Conservation (phyloP, 176 grass and related monocot species). For the Olyra latifolia region DNA sequence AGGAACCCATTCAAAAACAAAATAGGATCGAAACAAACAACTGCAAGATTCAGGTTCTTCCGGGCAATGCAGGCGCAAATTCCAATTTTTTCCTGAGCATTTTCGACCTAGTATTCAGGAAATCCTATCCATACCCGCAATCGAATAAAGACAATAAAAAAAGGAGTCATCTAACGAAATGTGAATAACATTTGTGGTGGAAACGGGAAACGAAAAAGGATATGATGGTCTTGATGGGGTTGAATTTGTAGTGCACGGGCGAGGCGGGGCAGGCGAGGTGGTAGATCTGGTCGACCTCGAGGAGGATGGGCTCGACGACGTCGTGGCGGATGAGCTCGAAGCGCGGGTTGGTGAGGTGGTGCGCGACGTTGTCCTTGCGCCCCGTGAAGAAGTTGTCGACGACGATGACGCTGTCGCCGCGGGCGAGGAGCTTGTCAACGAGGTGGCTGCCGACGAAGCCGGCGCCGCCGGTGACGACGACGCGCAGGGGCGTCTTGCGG, state of each 20-base stretch:
- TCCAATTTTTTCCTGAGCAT: neutral
- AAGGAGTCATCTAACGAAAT: neutral
- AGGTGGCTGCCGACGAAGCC: constrained; percentile 94
- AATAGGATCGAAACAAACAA: neutral
- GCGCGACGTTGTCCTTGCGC: constrained; percentile 84
- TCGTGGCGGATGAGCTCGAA: constrained; percentile 94
- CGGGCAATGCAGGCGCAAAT: constrained; percentile 10
- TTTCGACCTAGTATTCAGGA: neutral
- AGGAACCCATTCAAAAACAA: constrained; percentile 31
- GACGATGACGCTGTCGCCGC: constrained; percentile 92
- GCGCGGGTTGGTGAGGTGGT: constrained; percentile 75
- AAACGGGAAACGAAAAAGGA: constrained; percentile 43
- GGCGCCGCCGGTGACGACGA: constrained; percentile 81
- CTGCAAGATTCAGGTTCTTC: neutral
- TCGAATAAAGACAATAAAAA: neutral
- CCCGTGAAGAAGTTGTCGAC: constrained; percentile 99
- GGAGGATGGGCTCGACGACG: constrained; percentile 92
- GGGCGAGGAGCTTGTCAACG: constrained; percentile 70
- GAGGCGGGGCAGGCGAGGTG: constrained; percentile 96
- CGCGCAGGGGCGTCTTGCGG: constrained; percentile 54
- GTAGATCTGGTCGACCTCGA: constrained; percentile 99
- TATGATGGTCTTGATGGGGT: constrained; percentile 99
- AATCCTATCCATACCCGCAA: neutral
- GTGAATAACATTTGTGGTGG: neutral
- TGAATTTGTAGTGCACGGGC: constrained; percentile 94